Base-by-base conservation (phyloP, 352 stramenopile genomes). In the Globisporangium spinosum region DNA sequence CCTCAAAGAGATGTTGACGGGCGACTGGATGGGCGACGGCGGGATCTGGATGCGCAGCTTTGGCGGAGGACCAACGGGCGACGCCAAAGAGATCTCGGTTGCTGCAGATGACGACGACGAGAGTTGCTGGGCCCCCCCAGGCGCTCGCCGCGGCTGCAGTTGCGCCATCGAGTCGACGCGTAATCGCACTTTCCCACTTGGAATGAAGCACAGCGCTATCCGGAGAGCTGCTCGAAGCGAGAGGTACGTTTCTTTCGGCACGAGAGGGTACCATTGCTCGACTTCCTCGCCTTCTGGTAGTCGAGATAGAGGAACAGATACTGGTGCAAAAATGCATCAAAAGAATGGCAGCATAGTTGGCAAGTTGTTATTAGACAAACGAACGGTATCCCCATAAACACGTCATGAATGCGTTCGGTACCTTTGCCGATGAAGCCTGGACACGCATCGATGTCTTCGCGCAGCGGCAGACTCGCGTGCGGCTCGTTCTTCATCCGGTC, bases 181-280 rank as follows among this genome's bases (percentile, higher is more conserved):
- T 27, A n/a, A 38, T 29, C 53, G 62, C 25, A 62, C 60, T 22
- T 70, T 77, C 1, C 73, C 73, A 29, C 72, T 77, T 4, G 80
- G 83, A 9, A 77, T 74, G 62, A 94, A 95, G 59, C 79, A 93
- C 13, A 94, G 59, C 4, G 82, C 88, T 5, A 96, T 74, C 2
- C 85, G 77, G n/a, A 96, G 66, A 13, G 87, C 85, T 27, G 85
- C 82, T 10, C 85, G 80, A 15, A 90, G 65, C 12, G 75, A 77
- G 20, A 79, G 65, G 17, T 75, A 77, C 32, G 73, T 77, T 9
- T 89, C 82, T 27, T 81, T 85, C 6, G 80, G 60, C 2, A 87
- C 75, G 25, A 96, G 73, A 8, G 85, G 76, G 62, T 94, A 96
- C 88, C 86, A 96, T 38, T 94, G 88, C 70, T 94, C 86, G 35